Conservation (phyloP, 225 moss, liverwort and hornwort genomes). For the Physcomitrellopsis africana region DNA sequence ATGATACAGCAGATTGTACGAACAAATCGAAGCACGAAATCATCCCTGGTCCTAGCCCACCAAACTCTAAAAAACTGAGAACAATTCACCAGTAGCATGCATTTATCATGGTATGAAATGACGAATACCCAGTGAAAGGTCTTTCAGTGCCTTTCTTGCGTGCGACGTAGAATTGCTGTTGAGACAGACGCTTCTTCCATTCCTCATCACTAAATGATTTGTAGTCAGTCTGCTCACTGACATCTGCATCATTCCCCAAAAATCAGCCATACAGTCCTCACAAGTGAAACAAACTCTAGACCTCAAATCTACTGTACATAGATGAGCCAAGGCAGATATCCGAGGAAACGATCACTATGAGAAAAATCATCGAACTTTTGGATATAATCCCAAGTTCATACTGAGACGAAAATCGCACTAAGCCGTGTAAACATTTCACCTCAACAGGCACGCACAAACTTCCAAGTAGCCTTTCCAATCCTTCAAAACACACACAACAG, state of each 20-base stretch:
- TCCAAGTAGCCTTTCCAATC: background rate
- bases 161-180: constrained; percentile 83
- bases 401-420: background rate
- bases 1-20: background rate
- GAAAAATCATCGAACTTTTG: background rate
- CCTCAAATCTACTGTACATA: background rate
- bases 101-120: background rate
- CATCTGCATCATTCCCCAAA: constrained; percentile 33
- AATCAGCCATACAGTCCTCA: background rate
- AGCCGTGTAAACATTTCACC: background rate
- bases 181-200: constrained; percentile 81
- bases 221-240: constrained; percentile 56
- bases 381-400: constrained; percentile 4
- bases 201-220: constrained; percentile 63
- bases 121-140: constrained; percentile 77
- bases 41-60: background rate
- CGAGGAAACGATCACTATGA: background rate
- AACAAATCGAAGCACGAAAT: background rate
- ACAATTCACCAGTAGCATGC: background rate
- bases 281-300: background rate
- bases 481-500: background rate
- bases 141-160: constrained; percentile 95
- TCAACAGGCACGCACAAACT: background rate
- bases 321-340: background rate
- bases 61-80: background rate